Evolutionary conservation across 2,329 filamentous ascomycete genomes (phyloP), one percentile per base, ranked within the genome.

Genomic region (Cladosporium sp.): DNA sequence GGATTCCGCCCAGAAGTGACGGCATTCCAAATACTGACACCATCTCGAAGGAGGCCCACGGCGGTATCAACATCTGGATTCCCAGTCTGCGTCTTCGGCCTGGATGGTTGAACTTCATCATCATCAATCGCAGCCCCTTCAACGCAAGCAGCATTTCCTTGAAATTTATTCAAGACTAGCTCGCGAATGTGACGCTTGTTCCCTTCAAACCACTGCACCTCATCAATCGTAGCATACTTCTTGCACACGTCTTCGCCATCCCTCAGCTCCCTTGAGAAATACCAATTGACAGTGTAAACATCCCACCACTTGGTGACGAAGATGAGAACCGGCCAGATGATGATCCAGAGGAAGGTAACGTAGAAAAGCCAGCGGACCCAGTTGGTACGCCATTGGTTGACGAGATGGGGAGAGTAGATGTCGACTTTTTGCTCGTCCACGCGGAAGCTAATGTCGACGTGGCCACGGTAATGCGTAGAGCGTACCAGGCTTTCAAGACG

Each of bases 291-390:
- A 86, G 39, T 81, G 73, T 5, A 78, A 2, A 86, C 82, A 55
- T 84, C 77, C 69, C 83, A 90, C 42, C 79, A 74, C 62, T 79
- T 81, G 1, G 86, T 90, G 15, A 77, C 68, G 62, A 88, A 76
- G 67, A 80, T 83, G 11, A 90, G 73, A 50, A 79, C 77, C 0
- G 86, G 86, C 86, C 86, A 90, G 3, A 78, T 72, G 57, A 90
- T 73, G 50, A 90, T 60, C 76, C 85, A 85, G 11, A 86, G 66
- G 53, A 88, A 80, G 0, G 82, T 82, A 5, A 86, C 64, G 62
- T 79, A 82, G 69, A 83, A 87, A 8, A 87, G 38, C 73, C 79
- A 79, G 36, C 77, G 71, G 38, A 88, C 71, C 82, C 82, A 88
- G 6, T 75, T 83, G 39, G 82, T 70, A 0, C 86, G 80, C 79